Percentiles rank a stretch among this genome's conserved stretches.
Evolutionary conservation across 305 asterid species (phyloP).

Genomic region (Rubia tinctorum): DNA sequence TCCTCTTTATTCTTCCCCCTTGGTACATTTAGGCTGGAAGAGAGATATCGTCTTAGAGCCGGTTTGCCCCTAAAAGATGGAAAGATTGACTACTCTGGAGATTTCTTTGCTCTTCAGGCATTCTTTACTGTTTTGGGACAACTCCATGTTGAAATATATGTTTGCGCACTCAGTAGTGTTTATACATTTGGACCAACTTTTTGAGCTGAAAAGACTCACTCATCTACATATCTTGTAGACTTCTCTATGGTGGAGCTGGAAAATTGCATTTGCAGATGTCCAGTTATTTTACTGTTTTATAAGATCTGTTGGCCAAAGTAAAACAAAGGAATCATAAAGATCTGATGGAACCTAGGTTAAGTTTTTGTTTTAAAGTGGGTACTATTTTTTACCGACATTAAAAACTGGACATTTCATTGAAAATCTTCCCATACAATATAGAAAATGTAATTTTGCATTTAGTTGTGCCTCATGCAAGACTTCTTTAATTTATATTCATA

Average conservation of each 20-base stretch:
- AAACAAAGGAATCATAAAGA: background rate
- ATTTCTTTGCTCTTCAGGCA: slow-evolving; percentile 86
- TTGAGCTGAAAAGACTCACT: slow-evolving; percentile 92
- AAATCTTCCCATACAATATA: background rate
- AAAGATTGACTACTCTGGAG: slow-evolving; percentile 76
- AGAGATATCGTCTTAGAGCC: no score
- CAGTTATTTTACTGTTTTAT: slow-evolving; percentile 38
- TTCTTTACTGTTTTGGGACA: slow-evolving; percentile 97
- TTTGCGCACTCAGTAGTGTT: slow-evolving; percentile 86
- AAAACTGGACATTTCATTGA: background rate
- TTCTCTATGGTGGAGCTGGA: slow-evolving; percentile 99
- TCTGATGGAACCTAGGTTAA: background rate
- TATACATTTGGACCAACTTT: slow-evolving; percentile 98
- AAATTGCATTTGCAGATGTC: slow-evolving; percentile 88
- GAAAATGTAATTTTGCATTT: background rate
- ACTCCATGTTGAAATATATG: slow-evolving; percentile 93
- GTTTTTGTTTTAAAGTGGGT: background rate
- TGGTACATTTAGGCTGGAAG: background rate
- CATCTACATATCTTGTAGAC: slow-evolving; percentile 90
- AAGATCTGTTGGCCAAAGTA: background rate
- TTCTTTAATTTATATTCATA: no score
- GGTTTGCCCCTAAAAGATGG: slow-evolving; percentile 45
- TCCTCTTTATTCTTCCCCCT: no score
- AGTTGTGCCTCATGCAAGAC: no score
- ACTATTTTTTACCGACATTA: background rate